Evolutionary conservation across 345 rosid genomes (phyloP), one percentile per base, ranked within the genome.

Genomic region (Euphorbia pulcherrima): DNA sequence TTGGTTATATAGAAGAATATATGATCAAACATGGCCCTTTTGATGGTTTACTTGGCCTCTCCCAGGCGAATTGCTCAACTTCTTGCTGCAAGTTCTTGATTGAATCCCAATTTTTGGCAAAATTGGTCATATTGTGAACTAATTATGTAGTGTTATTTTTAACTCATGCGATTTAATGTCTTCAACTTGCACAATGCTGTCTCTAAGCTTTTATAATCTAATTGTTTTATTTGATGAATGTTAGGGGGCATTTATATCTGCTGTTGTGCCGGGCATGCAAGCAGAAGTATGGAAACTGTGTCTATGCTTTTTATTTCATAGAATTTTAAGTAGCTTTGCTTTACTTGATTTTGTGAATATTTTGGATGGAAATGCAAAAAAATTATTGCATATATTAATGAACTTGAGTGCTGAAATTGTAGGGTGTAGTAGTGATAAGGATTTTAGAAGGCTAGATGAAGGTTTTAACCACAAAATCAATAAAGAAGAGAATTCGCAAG

Each of bases 241-340:
- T 24, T 51, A 86, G 87, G 86, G 86, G 56, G 83, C 82, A 59
- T 0, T 74, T 14, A 64, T 82, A 46, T 60, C 83, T 10, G 83
- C 87, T 39, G 85, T 84, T 39, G 37, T 80, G 20, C 89, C 87
- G 0, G 80, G 84, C 33, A 79, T 83, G 80, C 85, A 85, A 68
- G 76, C 68, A 8, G 55, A 76, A 81, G 85, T 82, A 62, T 48
- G 30, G 35, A 50, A 68, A 24, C 46, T 62, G 10, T 2, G 21
- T 20, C 20, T 26, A 24, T 10, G 29, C 30, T 26, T 26, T 63
- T 27, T 7, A 24, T 14, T 16, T 20, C 27, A 27, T 3, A 33
- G 3, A 35, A 30, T 24, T 59, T 55, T 11, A 1, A 52, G 2
- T 9, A 5, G 23, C 1, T 20, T 9, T 23, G 3, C 37, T 33